Percentiles rank a stretch among this genome's conserved stretches.
Conservation (phyloP, 2,329 filamentous ascomycete species). For the Aspergillus sojae region DNA sequence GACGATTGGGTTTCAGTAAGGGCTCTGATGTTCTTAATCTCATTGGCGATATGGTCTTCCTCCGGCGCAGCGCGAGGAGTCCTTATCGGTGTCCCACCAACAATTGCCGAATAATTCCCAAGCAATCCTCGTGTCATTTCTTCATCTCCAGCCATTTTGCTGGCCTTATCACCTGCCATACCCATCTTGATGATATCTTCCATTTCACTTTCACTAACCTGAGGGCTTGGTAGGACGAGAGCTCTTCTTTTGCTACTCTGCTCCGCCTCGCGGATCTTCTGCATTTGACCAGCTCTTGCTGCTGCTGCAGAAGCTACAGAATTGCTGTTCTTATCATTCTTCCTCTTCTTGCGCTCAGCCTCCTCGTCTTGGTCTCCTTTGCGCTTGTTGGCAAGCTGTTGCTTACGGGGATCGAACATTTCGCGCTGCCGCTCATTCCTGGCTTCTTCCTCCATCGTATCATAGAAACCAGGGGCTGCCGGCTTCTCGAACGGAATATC, state of each 20-base stretch:
- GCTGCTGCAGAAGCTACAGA: slow-evolving; percentile 82
- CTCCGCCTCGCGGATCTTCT: slow-evolving; percentile 92
- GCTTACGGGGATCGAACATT: slow-evolving; percentile 88
- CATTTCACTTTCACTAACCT: slow-evolving; percentile 88
- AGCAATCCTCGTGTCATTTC: slow-evolving; percentile 87
- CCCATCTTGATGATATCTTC: slow-evolving; percentile 99
- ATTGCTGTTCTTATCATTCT: slow-evolving; percentile 81
- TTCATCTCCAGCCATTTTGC: slow-evolving; percentile 70
- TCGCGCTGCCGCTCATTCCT: slow-evolving; percentile 82
- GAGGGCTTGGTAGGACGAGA: slow-evolving; percentile 82
- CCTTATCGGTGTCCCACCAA: slow-evolving; percentile 82
- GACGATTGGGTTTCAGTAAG: slow-evolving; percentile 93
- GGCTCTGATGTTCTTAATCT: slow-evolving; percentile 90
- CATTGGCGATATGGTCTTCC: slow-evolving; percentile 94
- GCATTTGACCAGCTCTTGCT: slow-evolving; percentile 88
- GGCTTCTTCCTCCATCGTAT: slow-evolving; percentile 79
- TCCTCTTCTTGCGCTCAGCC: slow-evolving; percentile 77
- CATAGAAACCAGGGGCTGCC: slow-evolving; percentile 85
- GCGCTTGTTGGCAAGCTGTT: slow-evolving; percentile 86
- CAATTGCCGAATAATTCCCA: slow-evolving; percentile 81
- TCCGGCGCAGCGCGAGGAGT: slow-evolving; percentile 89
- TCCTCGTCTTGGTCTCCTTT: slow-evolving; percentile 89
- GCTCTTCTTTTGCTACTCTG: slow-evolving; percentile 90
- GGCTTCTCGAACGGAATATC: slow-evolving; percentile 98
- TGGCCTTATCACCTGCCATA: slow-evolving; percentile 85